phyloP scores from a whole-genome alignment of 495 filamentous ascomycete species.

The Delitschia confertaspora region DNA sequence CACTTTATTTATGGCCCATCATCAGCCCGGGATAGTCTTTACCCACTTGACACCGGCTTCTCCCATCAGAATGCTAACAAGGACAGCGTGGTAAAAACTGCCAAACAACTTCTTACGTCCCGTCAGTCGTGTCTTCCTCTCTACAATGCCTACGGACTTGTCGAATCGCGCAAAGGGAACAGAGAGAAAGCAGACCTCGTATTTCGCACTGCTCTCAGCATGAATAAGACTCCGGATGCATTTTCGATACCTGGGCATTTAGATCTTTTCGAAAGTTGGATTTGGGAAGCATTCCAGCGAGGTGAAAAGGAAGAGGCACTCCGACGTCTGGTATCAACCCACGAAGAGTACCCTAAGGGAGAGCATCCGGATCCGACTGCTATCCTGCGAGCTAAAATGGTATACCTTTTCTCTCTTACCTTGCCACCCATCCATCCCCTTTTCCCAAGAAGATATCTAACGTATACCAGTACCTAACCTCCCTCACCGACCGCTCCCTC shows the following conservation, averaged over 20 bases:
- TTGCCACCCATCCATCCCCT: too few relatives aligned
- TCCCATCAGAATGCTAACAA: background rate
- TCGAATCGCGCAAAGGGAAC: conserved; percentile 55
- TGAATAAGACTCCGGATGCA: conserved; percentile 41
- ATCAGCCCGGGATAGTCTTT: too few relatives aligned
- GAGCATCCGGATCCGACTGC: conserved; percentile 23
- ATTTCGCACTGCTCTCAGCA: conserved; percentile 55
- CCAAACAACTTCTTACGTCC: conserved; percentile 62
- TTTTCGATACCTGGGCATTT: conserved; percentile 38
- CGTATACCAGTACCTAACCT: too few relatives aligned
- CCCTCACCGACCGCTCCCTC: too few relatives aligned
- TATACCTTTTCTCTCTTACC: too few relatives aligned
- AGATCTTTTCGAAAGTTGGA: conserved; percentile 60
- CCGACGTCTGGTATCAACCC: conserved; percentile 41
- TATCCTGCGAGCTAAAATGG: conserved; percentile 13
- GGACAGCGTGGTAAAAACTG: conserved; percentile 42
- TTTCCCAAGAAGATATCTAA: too few relatives aligned
- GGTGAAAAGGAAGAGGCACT: conserved; percentile 41
- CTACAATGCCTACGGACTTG: conserved; percentile 70
- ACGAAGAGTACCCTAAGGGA: conserved; percentile 22
- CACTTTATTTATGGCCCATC: too few relatives aligned
- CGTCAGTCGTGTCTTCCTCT: conserved; percentile 55
- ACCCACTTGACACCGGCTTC: too few relatives aligned
- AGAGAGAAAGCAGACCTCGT: conserved; percentile 50
- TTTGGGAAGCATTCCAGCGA: conserved; percentile 56